Evolutionary conservation across 441 rosid genomes (phyloP), one percentile per base, ranked within the genome.

Genomic region (Euphorbia corollata): DNA sequence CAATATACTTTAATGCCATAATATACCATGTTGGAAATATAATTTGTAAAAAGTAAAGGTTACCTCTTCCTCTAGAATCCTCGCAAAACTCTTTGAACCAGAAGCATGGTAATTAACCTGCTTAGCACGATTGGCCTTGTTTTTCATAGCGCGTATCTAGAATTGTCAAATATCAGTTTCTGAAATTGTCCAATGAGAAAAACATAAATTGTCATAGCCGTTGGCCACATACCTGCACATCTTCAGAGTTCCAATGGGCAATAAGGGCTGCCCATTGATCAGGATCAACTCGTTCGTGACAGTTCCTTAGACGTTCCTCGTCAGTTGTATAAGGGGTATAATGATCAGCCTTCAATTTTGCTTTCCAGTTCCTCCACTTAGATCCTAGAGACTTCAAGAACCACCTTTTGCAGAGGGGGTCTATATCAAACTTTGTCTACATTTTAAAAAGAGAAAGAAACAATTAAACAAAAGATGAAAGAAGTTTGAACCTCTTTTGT

Each of bases 1-100:
- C 22, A 67, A 57, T 5, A 13, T 16, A n/a, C 4, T 27, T 23
- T 53, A 32, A 59, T 23, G 23, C 10, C 55, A 41, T 30, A 64
- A 23, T 50, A 65, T 16, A 62, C 16, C 27, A 68, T 3, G 57
- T 22, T 54, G 19, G n/a, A 72, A 57, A 47, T 48, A 71, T 10
- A 67, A 59, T 13, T 45, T 60, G 23, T 65, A 45, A 66, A 60
- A 67, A 56, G 34, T 30, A 22, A 9, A 32, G 36, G 22, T 68
- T 68, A 78, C 85, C 82, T 76, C 82, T 67, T 81, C 82, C 67
- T 81, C 85, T 13, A 78, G 75, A 61, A 76, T 53, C 69, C 82
- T 76, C 51, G 82, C 82, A 65, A 54, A 81, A 59, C 82, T 81
- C 75, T 81, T 78, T 47, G 72, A 58, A 41, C 85, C 85, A 36